Evolutionary conservation across 495 filamentous ascomycete species (phyloP), one percentile per base, ranked within the genome.

Genomic region (Aspergillus indologenus): DNA sequence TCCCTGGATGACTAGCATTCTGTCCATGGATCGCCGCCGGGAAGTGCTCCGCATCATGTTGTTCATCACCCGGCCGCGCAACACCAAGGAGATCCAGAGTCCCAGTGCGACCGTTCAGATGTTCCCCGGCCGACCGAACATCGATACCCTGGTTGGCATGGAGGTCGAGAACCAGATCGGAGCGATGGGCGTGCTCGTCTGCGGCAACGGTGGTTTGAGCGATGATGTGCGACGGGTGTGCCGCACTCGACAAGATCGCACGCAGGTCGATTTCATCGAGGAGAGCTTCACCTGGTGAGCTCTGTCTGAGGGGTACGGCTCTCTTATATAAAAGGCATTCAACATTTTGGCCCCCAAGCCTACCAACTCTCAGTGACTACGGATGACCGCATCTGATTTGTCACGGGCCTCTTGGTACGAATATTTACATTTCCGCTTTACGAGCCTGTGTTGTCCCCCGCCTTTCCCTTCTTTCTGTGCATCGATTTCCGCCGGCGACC

Each of bases 131-230:
- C 83, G 90, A 54, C 94, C 94, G 11, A 89, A 94, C 65, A 83
- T 96, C 54, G 81, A 87, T 23, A 85, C 87, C 3, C 71, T 96
- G 26, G 73, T 96, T 23, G 80, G 83, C 19, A 87, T 87, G 79
- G 91, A 96, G 73, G 83, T 89, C 19, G 81, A 85, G 64, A 81
- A 83, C 58, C 89, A 90, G 69, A 70, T 90, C 31, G 94, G 94
- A 20, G 90, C 92, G 5, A 92, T 96, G 87, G 87, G 83, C n/a
- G 92, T 97, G 54, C 83, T 87, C 22, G 90, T 96, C 17, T 96
- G 93, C 61, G 93, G 93, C 17, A 91, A 90, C 17, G 93, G 93
- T 8, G 78, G 83, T 21, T 71, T 98, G 62, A 87, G 85, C 22
- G 93, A 97, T 68, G 90, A 95, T 67, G 89, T 96, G 6, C 78